Conservation (phyloP, 768 basidiomycete species). For the Lactifluus pinguis region DNA sequence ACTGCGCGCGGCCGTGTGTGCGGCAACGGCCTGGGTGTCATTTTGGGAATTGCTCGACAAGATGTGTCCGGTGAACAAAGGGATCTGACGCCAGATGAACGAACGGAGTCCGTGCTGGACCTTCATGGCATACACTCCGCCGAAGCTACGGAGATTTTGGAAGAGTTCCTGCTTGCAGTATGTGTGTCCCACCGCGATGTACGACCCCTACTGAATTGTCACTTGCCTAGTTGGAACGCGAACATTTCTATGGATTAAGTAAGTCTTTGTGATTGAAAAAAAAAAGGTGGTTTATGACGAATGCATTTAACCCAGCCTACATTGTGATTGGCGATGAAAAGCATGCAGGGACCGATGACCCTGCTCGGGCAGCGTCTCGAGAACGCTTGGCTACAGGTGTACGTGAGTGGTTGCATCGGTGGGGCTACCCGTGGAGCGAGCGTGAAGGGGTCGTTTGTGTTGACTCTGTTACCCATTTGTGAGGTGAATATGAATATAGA, state of each 20-base stretch:
- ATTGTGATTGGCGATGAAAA: constrained; percentile 93
- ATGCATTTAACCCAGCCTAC: constrained; percentile 45
- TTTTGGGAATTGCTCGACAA: constrained; percentile 73
- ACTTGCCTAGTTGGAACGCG: constrained; percentile 60
- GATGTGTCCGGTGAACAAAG: constrained; percentile 41
- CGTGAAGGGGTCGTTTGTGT: constrained; percentile 85
- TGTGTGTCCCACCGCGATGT: constrained; percentile 27
- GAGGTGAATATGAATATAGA: constrained; percentile 18
- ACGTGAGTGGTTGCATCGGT: constrained; percentile 84
- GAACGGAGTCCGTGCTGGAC: constrained; percentile 82
- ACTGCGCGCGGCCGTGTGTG: constrained; percentile 60
- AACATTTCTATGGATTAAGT: constrained; percentile 84
- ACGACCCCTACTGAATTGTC: not conserved
- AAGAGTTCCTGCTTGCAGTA: constrained; percentile 81
- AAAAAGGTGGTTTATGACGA: not conserved
- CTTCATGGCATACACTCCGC: constrained; percentile 90
- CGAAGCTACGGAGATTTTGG: constrained; percentile 86
- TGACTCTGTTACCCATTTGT: constrained; percentile 69
- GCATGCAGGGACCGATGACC: constrained; percentile 88
- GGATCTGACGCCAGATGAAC: constrained; percentile 69
- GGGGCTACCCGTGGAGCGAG: constrained; percentile 96
- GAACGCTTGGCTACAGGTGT: constrained; percentile 78
- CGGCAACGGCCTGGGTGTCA: constrained; percentile 79
- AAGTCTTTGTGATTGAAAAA: constrained; percentile 21
- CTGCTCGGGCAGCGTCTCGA: constrained; percentile 70